Conservation (phyloP, 768 basidiomycete species). For the Jaapia argillacea region DNA sequence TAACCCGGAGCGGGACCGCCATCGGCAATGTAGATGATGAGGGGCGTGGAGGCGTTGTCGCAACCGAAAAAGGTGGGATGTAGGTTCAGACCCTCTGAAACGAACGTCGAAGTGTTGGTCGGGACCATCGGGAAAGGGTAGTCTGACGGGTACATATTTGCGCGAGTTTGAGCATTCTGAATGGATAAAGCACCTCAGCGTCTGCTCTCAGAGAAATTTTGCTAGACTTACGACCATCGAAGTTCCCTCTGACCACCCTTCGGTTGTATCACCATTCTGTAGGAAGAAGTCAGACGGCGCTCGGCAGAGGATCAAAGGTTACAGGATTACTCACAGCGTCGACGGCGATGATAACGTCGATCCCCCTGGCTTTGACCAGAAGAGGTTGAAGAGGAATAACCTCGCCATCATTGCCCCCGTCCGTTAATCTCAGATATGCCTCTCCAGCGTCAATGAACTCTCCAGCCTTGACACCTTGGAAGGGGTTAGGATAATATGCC, state of each 20-base stretch:
- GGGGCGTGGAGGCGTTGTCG: conserved; percentile 25
- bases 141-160: conserved; percentile 33
- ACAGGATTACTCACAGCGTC: conserved; percentile 25
- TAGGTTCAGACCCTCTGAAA: conserved; percentile 48
- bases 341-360: conserved; percentile 71
- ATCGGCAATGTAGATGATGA: conserved; percentile 52
- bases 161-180: conserved; percentile 28
- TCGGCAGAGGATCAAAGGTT: neutral
- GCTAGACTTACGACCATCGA: neutral
- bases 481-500: conserved; percentile 15
- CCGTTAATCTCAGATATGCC: conserved; percentile 52
- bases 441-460: conserved; percentile 46
- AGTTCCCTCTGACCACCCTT: conserved; percentile 13
- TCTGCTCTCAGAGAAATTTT: neutral
- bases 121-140: conserved; percentile 61
- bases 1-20: conserved; percentile 33
- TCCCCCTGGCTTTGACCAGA: conserved; percentile 52
- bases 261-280: conserved; percentile 15
- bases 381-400: conserved; percentile 65
- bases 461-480: neutral
- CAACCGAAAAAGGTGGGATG: conserved; percentile 81
- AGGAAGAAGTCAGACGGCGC: conserved; percentile 10
- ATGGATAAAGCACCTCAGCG: neutral
- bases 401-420: conserved; percentile 63
- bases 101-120: conserved; percentile 35